Base-by-base conservation (phyloP, 345 rosid genomes). In the Aquilaria yunnanensis region DNA sequence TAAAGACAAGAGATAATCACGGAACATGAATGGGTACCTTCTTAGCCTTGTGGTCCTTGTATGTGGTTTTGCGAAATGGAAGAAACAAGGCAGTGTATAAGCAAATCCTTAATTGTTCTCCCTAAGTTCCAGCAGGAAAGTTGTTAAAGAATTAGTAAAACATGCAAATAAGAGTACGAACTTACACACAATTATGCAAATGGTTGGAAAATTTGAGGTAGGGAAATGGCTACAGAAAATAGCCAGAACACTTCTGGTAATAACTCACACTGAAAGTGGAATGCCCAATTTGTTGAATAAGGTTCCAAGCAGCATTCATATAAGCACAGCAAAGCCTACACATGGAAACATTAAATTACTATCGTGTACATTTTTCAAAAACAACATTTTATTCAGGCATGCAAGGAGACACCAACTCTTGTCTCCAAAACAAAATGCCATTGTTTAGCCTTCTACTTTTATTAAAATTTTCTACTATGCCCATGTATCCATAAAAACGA, bases 1-100 rank as follows among this genome's bases (percentile, higher is more conserved):
- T 37, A 62, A 10, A 31, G 37, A 34, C 14, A 54, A 67, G 30
- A 61, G 23, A 23, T 23, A 10, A 37, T 56, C 14, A 2, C 41
- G 60, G 23, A 29, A 56, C 6, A 63, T 2, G 2, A 12, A 45
- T 10, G 23, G 45, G 30, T 67, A 93, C 98, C 96, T 63, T 70
- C 83, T 82, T 90, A 23, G 81, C 81, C 74, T 90, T 93, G 32
- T 67, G 70, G 74, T 85, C 90, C 75, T 66, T 67, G 67, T 84
- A 88, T 33, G 72, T 57, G 47, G 70, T 74, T 61, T 75, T 62
- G 67, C 88, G 77, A 47, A 90, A 70, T 32, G 97, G 95, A 62
- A 88, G 85, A 83, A 93, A 93, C 51, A 93, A 67, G 57, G 98
- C 90, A 59, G 96, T 81, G 78, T 90, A 93, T 37, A 83, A 62